Percentiles rank a stretch among this genome's conserved stretches.
These are phyloP conservation scores for Suillus subaureus DNA, from an alignment of 768 basidiomycete species.

Conservation along the genomic window DNA sequence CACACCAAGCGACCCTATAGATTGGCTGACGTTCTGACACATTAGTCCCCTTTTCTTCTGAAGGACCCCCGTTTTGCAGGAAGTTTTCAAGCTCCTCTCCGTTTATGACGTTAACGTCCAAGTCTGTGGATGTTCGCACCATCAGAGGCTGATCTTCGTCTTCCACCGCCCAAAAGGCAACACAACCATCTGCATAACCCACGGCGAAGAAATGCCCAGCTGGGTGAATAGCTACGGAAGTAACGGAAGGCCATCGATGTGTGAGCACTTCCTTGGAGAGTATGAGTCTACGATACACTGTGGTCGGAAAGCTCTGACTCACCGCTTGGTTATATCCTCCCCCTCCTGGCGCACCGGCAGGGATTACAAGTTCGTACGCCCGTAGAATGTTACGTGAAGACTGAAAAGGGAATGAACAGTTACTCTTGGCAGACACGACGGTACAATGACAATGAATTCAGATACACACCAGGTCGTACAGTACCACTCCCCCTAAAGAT, in stretches of 20 bases:
- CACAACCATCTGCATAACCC: slow-evolving; percentile 80
- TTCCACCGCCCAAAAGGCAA: slow-evolving; percentile 82
- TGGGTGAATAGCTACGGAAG: slow-evolving; percentile 72
- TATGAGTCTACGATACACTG: background rate
- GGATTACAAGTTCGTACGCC: slow-evolving; percentile 68
- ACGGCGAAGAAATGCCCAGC: slow-evolving; percentile 75
- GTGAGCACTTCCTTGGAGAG: slow-evolving; percentile 60
- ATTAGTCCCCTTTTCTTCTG: slow-evolving; percentile 18
- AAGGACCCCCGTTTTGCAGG: slow-evolving; percentile 20
- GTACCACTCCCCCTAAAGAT: slow-evolving; percentile 56
- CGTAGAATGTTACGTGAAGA: slow-evolving; percentile 53
- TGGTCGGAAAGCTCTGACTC: background rate
- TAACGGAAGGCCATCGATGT: slow-evolving; percentile 71
- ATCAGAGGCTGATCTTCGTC: slow-evolving; percentile 77
- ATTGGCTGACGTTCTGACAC: slow-evolving; percentile 63
- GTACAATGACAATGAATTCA: background rate
- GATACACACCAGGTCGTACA: slow-evolving; percentile 54
- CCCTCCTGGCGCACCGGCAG: slow-evolving; percentile 85
- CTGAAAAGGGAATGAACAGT: slow-evolving; percentile 23
- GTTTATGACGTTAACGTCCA: slow-evolving; percentile 59
- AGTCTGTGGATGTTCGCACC: slow-evolving; percentile 67
- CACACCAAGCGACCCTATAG: slow-evolving; percentile 86
- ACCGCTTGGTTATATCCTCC: slow-evolving; percentile 60
- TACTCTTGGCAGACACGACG: background rate
- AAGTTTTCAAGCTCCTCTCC: slow-evolving; percentile 45